phyloP scores from a whole-genome alignment of 257 asterid genomes.

The Capsicum rhomboideum region DNA sequence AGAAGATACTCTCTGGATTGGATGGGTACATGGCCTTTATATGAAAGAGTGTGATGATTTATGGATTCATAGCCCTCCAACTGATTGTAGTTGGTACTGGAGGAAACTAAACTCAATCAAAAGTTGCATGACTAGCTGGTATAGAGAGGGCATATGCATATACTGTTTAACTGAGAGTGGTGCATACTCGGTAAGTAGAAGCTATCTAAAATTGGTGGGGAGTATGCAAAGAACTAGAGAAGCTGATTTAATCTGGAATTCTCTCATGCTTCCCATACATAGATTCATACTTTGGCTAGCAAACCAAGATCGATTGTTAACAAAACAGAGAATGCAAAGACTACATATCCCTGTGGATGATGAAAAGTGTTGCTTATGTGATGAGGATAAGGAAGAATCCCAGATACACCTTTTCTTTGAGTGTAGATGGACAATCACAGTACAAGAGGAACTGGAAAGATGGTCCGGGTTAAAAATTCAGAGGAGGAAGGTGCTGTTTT shows the following conservation, averaged over 20 bases:
- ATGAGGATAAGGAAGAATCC: background rate
- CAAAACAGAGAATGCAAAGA: background rate
- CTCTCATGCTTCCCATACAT: background rate
- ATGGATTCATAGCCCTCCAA: too few relatives aligned
- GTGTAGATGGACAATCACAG: background rate
- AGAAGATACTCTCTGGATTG: too few relatives aligned
- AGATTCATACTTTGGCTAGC: background rate
- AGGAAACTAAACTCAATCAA: too few relatives aligned
- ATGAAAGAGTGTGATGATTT: too few relatives aligned
- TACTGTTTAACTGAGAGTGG: background rate
- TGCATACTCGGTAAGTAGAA: background rate
- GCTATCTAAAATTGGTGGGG: background rate
- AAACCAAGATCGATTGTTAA: background rate
- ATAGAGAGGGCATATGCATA: background rate
- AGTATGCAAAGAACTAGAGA: background rate
- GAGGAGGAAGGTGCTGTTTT: accelerated
- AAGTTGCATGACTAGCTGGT: background rate
- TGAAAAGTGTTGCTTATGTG: background rate
- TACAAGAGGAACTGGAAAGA: background rate
- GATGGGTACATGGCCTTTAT: too few relatives aligned
- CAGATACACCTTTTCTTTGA: too few relatives aligned
- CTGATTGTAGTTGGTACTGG: too few relatives aligned
- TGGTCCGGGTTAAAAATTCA: background rate
- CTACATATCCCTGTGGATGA: background rate
- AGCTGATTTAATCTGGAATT: background rate